Evolutionary conservation across 768 basidiomycete species (phyloP).

Genomic region (Lyophyllum shimeji): DNA sequence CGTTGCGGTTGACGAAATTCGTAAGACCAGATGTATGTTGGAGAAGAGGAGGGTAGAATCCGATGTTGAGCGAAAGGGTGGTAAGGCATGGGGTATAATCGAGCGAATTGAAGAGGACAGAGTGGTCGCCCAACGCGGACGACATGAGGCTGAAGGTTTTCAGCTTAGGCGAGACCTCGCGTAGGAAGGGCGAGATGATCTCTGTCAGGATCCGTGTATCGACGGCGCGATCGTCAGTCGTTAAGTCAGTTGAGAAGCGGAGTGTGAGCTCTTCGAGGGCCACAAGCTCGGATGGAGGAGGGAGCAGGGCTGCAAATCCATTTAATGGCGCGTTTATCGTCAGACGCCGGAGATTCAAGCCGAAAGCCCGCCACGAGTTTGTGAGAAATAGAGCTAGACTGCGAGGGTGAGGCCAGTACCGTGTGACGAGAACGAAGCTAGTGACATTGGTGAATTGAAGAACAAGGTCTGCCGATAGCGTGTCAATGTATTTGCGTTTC

Average conservation of each 20-base stretch:
- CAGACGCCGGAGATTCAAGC: conserved; percentile 8
- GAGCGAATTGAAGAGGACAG: conserved; percentile 8
- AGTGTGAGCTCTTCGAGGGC: conserved; percentile 2
- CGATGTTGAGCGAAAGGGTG: conserved; percentile 10
- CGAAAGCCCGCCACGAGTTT: conserved; percentile 10
- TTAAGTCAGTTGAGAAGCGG: conserved; percentile 11
- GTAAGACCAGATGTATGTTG: conserved; percentile 7
- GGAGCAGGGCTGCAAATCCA: conserved; percentile 9
- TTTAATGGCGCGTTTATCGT: conserved; percentile 12
- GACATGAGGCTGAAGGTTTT: conserved; percentile 11
- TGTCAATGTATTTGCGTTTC: conserved; percentile 4
- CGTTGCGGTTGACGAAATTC: conserved; percentile 6
- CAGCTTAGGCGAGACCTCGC: background rate
- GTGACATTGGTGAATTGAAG: conserved; percentile 12
- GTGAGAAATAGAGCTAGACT: conserved; percentile 7
- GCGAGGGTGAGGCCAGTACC: conserved; percentile 12
- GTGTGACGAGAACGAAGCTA: conserved; percentile 8
- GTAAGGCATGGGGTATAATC: conserved; percentile 6
- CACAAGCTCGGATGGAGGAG: background rate
- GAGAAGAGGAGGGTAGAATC: conserved; percentile 16
- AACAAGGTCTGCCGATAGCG: conserved; percentile 4
- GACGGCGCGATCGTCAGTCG: background rate
- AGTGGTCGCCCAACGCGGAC: conserved; percentile 13
- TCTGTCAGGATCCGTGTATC: conserved; percentile 1
- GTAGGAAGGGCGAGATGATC: conserved; percentile 5